Evolutionary conservation across 2,329 filamentous ascomycete genomes (phyloP), one percentile per base, ranked within the genome.

Genomic region (Lasiodiplodia citricola): DNA sequence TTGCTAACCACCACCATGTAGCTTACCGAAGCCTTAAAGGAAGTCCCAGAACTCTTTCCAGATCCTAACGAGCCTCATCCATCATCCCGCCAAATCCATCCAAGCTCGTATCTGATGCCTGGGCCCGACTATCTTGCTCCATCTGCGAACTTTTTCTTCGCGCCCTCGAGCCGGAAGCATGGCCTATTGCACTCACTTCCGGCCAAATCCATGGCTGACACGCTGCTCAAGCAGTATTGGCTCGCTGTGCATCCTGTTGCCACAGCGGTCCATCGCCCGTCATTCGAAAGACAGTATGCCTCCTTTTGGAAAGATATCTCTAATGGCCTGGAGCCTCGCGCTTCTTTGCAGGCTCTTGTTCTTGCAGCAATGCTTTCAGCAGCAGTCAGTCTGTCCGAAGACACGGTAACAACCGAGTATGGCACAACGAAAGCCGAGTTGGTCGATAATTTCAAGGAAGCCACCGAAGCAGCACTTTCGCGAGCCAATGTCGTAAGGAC

Each of bases 401-500:
- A 83, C 7, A 79, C 78, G 41, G 82, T 88, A 25, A 73, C 83
- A 52, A 78, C 79, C 10, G 83, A 88, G 13, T 87, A 90, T 73
- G 86, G 85, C 3, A 83, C 86, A 31, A 77, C 86, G 2, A 90
- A 90, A 74, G 78, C 80, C 31, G 83, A 83, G 6, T 82, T 92
- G 67, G 83, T 91, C 4, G 84, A 89, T 25, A 88, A 86, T 58
- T 86, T 92, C 68, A 89, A 89, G 73, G 81, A 89, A 58, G 90
- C 87, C 1, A 88, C 90, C 7, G 92, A 94, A 79, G 85, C 86
- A 31, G 88, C 90, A 3, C 80, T 94, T 41, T 85, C 86, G 50
- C 88, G 88, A 74, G 90, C 91, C 4, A 90, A 92, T 74, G 91
- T 93, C 69, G 78, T 94, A 44, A 84, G 89, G 44, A 92, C 91